Evolutionary conservation across 306 rosid genomes (phyloP), one percentile per base, ranked within the genome.

Genomic region (Quercus berberidifolia): DNA sequence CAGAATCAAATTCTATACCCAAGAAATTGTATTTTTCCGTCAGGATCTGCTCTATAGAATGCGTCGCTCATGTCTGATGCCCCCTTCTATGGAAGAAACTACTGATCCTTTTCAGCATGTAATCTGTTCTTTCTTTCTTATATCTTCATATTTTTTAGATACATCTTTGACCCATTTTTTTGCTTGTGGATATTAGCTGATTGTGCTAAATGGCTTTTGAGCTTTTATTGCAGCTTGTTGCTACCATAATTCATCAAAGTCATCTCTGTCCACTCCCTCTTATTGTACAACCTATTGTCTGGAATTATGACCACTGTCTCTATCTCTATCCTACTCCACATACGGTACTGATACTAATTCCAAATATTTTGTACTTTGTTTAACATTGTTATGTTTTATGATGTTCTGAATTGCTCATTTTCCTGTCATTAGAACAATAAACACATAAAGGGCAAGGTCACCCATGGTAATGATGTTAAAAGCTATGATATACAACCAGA

Each of bases 231-330:
- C 97, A 95, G 99, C 94, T 92, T 84, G 96, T 95, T 73, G 99
- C 99, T 58, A 92, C 99, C 83, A 91, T 95, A 82, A 85, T 95
- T 74, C 98, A 95, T 79, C 98, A 95, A 88, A 91, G 97, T 80
- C 99, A 95, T 91, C 99, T 92, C 69, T 92, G 98, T 69, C 98
- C 99, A 30, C 93, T 92, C 46, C 94, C 99, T 76, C 88, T 92
- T 71, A 76, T 75, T 41, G 91, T 87, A 38, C 96, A 92, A 85
- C 98, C 97, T 49, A 90, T 95, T 77, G 83, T 92, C 76, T 95
- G 99, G 99, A 95, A 92, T 78, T 92, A 90, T 41, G 98, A 95
- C 77, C 98, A 95, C 72, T 74, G 85, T 65, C 98, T 95, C 31
- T 79, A 91, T 88, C 97, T 92, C 65, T 92, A 92, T 89, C 98